Base-by-base conservation (phyloP, 192 early-diverging fungal species). In the Phlyctochytrium planicorne region DNA sequence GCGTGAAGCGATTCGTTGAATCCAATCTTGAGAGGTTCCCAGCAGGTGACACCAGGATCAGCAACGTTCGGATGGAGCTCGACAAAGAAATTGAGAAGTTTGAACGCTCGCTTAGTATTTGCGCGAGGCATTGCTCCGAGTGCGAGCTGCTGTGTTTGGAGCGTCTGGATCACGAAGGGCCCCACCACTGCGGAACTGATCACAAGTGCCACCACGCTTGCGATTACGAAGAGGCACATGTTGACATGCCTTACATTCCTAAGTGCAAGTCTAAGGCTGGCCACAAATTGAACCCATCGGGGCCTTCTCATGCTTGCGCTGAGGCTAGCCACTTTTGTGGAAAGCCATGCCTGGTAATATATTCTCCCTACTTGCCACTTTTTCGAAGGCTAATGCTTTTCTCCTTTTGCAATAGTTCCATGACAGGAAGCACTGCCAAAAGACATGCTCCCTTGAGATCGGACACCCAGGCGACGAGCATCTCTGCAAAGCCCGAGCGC, bases 381-480 rank as follows among this genome's bases (percentile, higher is more conserved):
- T n/a, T n/a, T n/a, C n/a, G n/a, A n/a, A n/a, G n/a, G 40, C 12
- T 50, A n/a, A 50, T 50, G 40, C n/a, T 10, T 14, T 50, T 50
- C n/a, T n/a, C n/a, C 40, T 50, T 14, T 14, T 10, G 10, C 12
- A 14, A 14, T n/a, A 50, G 40, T 50, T 50, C n/a, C 12, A 10
- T n/a, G 40, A n/a, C 12, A 10, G 40, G 40, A 10, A 10, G 40
- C 40, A 50, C n/a, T 50, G 40, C n/a, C 40, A 50, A 50, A 50
- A n/a, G 10, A 59, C 57, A 17, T 65, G 63, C 47, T 40, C 47
- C 63, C 16, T 40, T 23, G 37, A 17, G 10, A 30, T 33, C 2
- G 61, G 66, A 12, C 75, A 76, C 40, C 30, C 52, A 34, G 68
- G 59, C 23, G 52, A 53, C 23, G 63, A 35, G 40, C 75, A 76